Percentiles rank a stretch among this genome's conserved stretches.
These are phyloP conservation scores for Lyophyllum atratum DNA, from an alignment of 768 basidiomycete species.

Conservation along the genomic window DNA sequence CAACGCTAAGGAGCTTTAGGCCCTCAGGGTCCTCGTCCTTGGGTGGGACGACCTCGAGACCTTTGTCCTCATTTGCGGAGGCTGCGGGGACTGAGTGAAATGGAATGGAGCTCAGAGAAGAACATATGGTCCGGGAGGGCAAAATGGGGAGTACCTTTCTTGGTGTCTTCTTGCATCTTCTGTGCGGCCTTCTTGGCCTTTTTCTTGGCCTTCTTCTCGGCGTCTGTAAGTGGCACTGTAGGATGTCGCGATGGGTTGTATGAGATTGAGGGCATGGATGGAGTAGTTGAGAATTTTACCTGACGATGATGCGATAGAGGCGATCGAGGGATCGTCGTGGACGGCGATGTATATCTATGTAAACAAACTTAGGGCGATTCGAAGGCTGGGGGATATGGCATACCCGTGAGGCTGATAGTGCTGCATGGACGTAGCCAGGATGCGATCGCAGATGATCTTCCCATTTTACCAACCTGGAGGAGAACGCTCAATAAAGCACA, in stretches of 20 bases:
- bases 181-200: conserved; percentile 82
- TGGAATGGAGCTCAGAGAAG: background rate
- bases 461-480: conserved; percentile 71
- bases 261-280: background rate
- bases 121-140: background rate
- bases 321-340: conserved; percentile 70
- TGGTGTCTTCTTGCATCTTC: conserved; percentile 65
- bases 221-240: conserved; percentile 50
- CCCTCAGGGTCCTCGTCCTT: conserved; percentile 91
- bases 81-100: conserved; percentile 27
- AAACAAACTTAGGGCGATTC: too few relatives aligned
- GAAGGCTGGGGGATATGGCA: too few relatives aligned
- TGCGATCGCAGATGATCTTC: conserved; percentile 80
- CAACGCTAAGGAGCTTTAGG: conserved; percentile 58
- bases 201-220: conserved; percentile 82
- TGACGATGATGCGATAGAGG: conserved; percentile 39
- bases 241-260: background rate
- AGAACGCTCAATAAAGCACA: background rate
- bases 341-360: conserved; percentile 72
- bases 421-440: conserved; percentile 73
- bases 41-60: conserved; percentile 51
- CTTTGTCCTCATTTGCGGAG: conserved; percentile 64
- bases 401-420: conserved; percentile 71
- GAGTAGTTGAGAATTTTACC: conserved; percentile 27
- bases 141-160: conserved; percentile 57